Conservation (phyloP, 2,329 filamentous ascomycete genomes). For the Exophiala aquamarina region DNA sequence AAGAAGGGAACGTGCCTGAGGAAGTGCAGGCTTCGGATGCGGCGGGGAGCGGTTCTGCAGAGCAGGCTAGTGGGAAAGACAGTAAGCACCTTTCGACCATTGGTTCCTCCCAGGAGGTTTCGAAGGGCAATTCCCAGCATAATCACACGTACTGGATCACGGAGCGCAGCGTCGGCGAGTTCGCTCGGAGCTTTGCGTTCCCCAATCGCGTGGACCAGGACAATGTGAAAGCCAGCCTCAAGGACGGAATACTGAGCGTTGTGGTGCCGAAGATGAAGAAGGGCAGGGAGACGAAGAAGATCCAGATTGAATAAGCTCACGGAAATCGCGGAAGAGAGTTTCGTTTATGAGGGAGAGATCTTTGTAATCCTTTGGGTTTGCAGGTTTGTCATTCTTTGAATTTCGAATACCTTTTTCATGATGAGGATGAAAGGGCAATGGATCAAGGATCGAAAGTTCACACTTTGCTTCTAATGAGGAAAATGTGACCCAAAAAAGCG, state of each 20-base stretch:
- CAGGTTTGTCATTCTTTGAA: no score
- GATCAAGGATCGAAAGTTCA: no score
- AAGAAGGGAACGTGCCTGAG: conserved; percentile 22
- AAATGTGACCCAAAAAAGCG: no score
- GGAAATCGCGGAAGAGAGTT: no score
- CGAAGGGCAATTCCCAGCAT: conserved; percentile 32
- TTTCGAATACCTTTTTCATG: no score
- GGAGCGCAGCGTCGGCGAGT: conserved; percentile 60
- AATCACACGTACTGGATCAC: conserved; percentile 60
- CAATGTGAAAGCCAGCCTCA: conserved; percentile 61
- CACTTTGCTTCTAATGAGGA: no score
- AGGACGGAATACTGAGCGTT: conserved; percentile 60
- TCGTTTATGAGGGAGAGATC: no score
- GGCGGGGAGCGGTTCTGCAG: conserved; percentile 9
- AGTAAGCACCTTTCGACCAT: conserved; percentile 29
- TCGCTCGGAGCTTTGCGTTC: conserved; percentile 61
- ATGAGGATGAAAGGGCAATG: no score
- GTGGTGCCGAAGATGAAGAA: conserved; percentile 57
- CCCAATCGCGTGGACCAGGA: conserved; percentile 59
- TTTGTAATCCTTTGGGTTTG: no score
- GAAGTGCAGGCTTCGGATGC: background rate
- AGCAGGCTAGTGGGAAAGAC: no score
- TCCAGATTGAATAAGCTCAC: conserved; percentile 18
- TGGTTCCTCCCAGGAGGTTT: conserved; percentile 27
- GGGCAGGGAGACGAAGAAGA: conserved; percentile 21